A percentile compares a stretch with the other conserved stretches of the same genome.
phyloP scores from a whole-genome alignment of 75 land plant species.

The Sequoiadendron giganteum region DNA sequence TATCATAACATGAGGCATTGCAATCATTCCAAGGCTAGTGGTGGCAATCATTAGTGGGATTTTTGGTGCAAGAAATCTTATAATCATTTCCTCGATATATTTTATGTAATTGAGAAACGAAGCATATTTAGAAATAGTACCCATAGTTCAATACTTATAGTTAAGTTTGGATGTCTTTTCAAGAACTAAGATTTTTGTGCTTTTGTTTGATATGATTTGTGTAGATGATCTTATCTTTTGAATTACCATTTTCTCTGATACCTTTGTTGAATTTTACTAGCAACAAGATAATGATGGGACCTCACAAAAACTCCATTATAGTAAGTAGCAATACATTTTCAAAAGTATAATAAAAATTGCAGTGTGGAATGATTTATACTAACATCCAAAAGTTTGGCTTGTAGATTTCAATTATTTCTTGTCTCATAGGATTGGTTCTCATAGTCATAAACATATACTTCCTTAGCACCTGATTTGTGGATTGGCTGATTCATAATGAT shows the following conservation, averaged over 20 bases:
- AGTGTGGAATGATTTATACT: background rate
- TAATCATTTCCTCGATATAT: conserved; percentile 64
- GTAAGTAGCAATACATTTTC: conserved; percentile 11
- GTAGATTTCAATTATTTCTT: conserved; percentile 57
- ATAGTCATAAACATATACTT: conserved; percentile 65
- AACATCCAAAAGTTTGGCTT: background rate
- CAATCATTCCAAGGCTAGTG: conserved; percentile 68
- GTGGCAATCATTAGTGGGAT: conserved; percentile 66
- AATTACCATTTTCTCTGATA: conserved; percentile 83
- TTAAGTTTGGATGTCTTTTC: background rate
- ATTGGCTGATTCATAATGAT: conserved; percentile 57
- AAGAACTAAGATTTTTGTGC: too few species aligned
- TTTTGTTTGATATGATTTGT: background rate
- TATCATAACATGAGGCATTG: conserved; percentile 64
- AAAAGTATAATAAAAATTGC: background rate
- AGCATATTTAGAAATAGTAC: background rate
- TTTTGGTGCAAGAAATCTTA: conserved; percentile 61
- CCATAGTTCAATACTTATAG: background rate
- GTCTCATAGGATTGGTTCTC: conserved; percentile 45
- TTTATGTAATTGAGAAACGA: background rate
- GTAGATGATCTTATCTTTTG: conserved; percentile 85
- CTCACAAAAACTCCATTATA: conserved; percentile 42
- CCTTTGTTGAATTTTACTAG: conserved; percentile 83
- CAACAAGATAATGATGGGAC: conserved; percentile 63
- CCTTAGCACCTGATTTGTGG: conserved; percentile 44